Evolutionary conservation across 805 yeast species (phyloP).

Genomic region (Brettanomyces custersianus): DNA sequence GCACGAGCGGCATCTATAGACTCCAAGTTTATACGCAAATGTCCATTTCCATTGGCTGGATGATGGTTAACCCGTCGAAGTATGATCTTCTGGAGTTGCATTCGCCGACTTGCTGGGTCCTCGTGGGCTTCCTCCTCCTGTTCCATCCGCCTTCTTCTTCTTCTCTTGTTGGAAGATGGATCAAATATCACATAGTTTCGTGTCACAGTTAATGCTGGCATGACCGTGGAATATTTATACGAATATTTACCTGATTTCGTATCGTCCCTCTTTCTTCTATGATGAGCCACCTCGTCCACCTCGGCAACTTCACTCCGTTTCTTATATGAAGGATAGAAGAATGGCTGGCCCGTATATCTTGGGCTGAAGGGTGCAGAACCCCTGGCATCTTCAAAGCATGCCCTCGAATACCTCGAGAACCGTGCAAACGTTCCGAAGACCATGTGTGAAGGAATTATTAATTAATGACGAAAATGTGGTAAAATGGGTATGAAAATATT

Average conservation of each 20-base stretch:
- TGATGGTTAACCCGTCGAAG: conserved; percentile 15
- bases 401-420: conserved; percentile 12
- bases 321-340: conserved; percentile 27
- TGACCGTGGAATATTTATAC: conserved; percentile 12
- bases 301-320: conserved; percentile 20
- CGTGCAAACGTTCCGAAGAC: conserved; percentile 21
- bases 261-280: conserved; percentile 9
- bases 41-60: conserved; percentile 23
- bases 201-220: conserved; percentile 20
- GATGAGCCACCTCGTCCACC: conserved; percentile 21
- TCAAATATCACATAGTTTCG: conserved; percentile 24
- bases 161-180: conserved; percentile 10
- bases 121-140: conserved; percentile 2
- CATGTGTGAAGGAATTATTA: conserved; percentile 11
- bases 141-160: conserved; percentile 8
- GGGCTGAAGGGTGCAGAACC: conserved; percentile 3
- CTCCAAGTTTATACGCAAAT: conserved; percentile 20
- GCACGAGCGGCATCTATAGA: conserved; percentile 13
- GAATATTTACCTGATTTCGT: conserved; percentile 14
- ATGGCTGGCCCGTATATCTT: conserved; percentile 16
- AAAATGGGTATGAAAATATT: too few relatives aligned
- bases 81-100: conserved; percentile 10
- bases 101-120: not conserved
- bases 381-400: not conserved
- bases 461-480: not conserved